Conservation (phyloP, 176 grass and related monocot genomes). For the Oryza glaberrima region DNA sequence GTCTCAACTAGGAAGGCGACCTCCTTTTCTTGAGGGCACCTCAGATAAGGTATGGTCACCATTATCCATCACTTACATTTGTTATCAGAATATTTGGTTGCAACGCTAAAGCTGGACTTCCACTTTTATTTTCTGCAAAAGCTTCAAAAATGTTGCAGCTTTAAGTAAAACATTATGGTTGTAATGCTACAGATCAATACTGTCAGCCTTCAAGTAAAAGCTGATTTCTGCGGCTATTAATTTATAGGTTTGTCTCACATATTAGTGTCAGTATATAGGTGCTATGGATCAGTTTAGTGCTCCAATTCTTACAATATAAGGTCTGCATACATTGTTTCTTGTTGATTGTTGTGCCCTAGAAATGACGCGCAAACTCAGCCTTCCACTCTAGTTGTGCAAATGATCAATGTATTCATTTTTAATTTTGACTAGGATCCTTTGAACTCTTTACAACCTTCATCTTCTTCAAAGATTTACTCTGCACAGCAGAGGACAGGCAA, state of each 20-base stretch:
- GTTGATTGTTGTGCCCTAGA: slow-evolving; percentile 13
- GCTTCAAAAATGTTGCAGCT: not conserved
- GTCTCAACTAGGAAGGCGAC: slow-evolving; percentile 78
- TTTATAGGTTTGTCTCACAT: slow-evolving; percentile 1
- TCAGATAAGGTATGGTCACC: slow-evolving; percentile 48
- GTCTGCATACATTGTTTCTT: slow-evolving; percentile 2
- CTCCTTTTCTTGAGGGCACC: slow-evolving; percentile 56
- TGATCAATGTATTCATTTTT: slow-evolving; percentile 25
- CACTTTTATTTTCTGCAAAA: slow-evolving; percentile 1
- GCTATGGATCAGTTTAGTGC: slow-evolving; percentile 23
- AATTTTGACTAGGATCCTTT: slow-evolving; percentile 41
- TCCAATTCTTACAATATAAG: slow-evolving; percentile 2
- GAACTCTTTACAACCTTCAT: slow-evolving; percentile 42
- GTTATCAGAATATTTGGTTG: slow-evolving; percentile 2
- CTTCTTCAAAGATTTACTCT: slow-evolving; percentile 48
- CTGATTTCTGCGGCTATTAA: slow-evolving; percentile 12
- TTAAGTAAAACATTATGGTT: not conserved
- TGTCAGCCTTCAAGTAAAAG: slow-evolving; percentile 10
- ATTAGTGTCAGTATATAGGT: slow-evolving; percentile 23
- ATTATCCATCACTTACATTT: not conserved
- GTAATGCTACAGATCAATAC: not conserved
- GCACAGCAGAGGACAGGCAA: slow-evolving; percentile 56
- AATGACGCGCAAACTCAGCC: slow-evolving; percentile 14
- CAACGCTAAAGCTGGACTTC: not conserved
- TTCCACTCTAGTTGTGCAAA: slow-evolving; percentile 8